Evolutionary conservation across 2,329 filamentous ascomycete genomes (phyloP).

Genomic region (Pseudogymnoascus verrucosus): DNA sequence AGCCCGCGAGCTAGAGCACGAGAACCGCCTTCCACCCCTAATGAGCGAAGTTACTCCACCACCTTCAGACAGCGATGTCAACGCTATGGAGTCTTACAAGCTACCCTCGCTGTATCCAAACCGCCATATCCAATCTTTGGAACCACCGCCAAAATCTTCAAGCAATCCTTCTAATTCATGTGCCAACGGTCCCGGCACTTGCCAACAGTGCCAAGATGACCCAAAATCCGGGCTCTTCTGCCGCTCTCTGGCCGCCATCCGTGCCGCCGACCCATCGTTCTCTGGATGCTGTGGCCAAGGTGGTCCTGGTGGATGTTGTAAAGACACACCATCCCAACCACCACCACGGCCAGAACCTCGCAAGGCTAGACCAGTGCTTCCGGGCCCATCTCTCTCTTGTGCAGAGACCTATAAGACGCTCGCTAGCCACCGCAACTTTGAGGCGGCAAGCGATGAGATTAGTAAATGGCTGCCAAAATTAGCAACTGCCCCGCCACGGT

Average conservation of each 20-base stretch:
- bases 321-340: conserved; percentile 19
- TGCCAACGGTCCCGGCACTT: conserved; percentile 64
- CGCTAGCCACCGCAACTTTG: conserved; percentile 68
- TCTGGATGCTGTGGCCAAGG: conserved; percentile 1
- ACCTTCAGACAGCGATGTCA: conserved; percentile 34
- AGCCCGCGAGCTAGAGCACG: conserved; percentile 26
- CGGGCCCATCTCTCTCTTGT: conserved; percentile 51
- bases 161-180: conserved; percentile 31
- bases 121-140: conserved; percentile 16
- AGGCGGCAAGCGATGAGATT: conserved; percentile 64
- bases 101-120: conserved; percentile 39
- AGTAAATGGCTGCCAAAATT: conserved; percentile 69
- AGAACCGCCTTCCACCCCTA: conserved; percentile 34
- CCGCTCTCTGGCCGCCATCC: conserved; percentile 64
- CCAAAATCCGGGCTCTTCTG: conserved; percentile 78
- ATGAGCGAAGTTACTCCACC: conserved; percentile 38
- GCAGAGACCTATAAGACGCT: conserved; percentile 74
- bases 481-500: conserved; percentile 38
- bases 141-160: conserved; percentile 20
- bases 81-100: conserved; percentile 49
- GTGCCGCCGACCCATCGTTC: conserved; percentile 23
- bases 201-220: conserved; percentile 68
- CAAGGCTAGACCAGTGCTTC: conserved; percentile 5
- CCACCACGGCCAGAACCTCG: conserved; percentile 22
- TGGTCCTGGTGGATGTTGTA: conserved; percentile 52